Conservation (phyloP, 768 basidiomycete genomes). For the Exidia glandulosa region DNA sequence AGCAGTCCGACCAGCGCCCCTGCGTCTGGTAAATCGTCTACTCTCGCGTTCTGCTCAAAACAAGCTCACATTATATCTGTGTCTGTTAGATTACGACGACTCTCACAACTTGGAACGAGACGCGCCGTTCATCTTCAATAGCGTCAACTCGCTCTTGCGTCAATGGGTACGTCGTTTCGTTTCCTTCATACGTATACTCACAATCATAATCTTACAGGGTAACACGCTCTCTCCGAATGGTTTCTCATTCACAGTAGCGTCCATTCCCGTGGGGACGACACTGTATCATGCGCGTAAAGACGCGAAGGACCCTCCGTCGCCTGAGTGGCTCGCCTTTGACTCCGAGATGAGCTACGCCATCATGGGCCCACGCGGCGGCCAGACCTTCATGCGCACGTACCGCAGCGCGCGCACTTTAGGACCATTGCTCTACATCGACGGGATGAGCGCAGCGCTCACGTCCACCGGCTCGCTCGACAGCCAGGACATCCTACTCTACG, state of each 20-base stretch:
- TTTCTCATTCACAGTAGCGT: constrained; percentile 13
- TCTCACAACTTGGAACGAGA: not conserved
- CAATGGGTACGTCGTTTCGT: not conserved
- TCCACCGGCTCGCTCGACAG: constrained; percentile 15
- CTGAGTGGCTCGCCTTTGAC: constrained; percentile 19
- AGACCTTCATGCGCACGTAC: constrained; percentile 14
- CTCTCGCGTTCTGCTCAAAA: too few species aligned
- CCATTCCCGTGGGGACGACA: constrained; percentile 10
- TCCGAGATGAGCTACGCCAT: constrained; percentile 16
- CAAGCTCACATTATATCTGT: too few species aligned
- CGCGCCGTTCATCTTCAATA: not conserved
- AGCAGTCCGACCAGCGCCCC: too few species aligned
- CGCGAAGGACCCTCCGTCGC: constrained; percentile 7
- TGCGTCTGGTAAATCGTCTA: too few species aligned
- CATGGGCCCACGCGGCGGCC: constrained; percentile 9
- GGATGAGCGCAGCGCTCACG: constrained; percentile 10
- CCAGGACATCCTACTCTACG: constrained; percentile 14
- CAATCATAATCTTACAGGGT: not conserved
- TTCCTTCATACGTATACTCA: not conserved
- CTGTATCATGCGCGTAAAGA: constrained; percentile 17
- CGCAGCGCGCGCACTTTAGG: constrained; percentile 9
- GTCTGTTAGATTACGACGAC: too few species aligned
- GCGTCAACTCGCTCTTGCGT: not conserved
- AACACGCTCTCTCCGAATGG: constrained; percentile 12
- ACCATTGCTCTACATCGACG: constrained; percentile 11